phyloP scores from a whole-genome alignment of 768 basidiomycete species.

The Boletus tomentosulus region DNA sequence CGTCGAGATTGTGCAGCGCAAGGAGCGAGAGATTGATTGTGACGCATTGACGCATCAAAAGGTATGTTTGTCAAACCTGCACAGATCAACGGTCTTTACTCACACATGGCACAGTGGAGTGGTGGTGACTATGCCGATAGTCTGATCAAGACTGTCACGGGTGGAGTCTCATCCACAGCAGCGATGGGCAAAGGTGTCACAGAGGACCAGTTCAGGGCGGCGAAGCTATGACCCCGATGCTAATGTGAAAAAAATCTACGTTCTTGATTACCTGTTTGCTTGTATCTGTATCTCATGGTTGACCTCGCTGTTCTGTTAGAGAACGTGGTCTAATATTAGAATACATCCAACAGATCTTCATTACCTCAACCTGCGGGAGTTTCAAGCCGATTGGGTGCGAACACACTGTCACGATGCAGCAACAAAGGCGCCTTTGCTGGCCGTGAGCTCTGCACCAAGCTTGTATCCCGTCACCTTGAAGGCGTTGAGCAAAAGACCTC shows the following conservation, averaged over 20 bases:
- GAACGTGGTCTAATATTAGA: background rate
- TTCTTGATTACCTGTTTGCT: conserved; percentile 1
- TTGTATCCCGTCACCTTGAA: conserved; percentile 57
- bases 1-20: conserved; percentile 89
- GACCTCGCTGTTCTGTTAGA: background rate
- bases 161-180: conserved; percentile 94
- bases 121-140: conserved; percentile 92
- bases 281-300: conserved; percentile 4
- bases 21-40: conserved; percentile 88
- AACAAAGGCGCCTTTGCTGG: conserved; percentile 55
- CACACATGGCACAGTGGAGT: conserved; percentile 63
- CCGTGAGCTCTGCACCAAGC: conserved; percentile 70
- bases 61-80: conserved; percentile 40
- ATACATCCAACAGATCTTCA: conserved; percentile 7
- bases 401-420: conserved; percentile 24
- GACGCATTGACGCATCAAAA: conserved; percentile 98
- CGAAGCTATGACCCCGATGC: conserved; percentile 37
- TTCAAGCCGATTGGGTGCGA: too few species aligned
- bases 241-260: background rate
- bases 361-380: background rate
- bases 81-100: conserved; percentile 10
- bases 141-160: conserved; percentile 93
- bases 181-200: conserved; percentile 99
- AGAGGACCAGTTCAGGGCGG: conserved; percentile 70
- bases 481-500: background rate